phyloP scores from a whole-genome alignment of 176 grass and related monocot genomes.

The Avena atlantica region DNA sequence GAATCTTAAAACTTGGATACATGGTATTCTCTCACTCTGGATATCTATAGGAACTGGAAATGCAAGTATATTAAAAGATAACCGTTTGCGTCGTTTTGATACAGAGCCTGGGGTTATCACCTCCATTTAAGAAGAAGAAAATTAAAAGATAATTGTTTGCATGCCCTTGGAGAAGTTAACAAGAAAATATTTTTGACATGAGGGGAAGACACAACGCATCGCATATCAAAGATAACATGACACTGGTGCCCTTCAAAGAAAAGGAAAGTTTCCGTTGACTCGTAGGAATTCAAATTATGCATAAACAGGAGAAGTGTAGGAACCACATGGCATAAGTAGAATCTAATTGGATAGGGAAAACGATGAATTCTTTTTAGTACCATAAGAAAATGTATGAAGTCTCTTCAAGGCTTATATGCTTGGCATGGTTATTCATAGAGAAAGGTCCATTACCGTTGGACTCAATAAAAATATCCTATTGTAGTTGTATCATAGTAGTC shows the following conservation, averaged over 20 bases:
- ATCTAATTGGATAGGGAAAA: not conserved
- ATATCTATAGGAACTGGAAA: not conserved
- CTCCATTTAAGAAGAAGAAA: no score
- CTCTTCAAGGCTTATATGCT: not conserved
- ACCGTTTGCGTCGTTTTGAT: no score
- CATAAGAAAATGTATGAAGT: not conserved
- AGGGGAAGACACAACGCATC: not conserved
- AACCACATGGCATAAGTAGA: not conserved
- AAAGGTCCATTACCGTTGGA: no score
- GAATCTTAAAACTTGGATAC: not conserved
- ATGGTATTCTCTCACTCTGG: not conserved
- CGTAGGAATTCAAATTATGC: no score
- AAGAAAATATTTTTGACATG: not conserved
- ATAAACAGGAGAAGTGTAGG: no score
- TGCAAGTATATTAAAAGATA: not conserved
- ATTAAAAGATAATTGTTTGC: no score
- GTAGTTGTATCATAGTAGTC: no score
- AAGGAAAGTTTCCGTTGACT: not conserved
- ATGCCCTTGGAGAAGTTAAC: no score
- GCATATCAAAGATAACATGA: not conserved
- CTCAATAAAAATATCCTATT: no score
- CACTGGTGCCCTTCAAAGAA: not conserved
- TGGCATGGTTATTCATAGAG: no score
- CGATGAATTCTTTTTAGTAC: not conserved
- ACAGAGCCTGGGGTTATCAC: no score